Conservation (phyloP, 805 yeast genomes). For the Nakazawaea laoshanensis region DNA sequence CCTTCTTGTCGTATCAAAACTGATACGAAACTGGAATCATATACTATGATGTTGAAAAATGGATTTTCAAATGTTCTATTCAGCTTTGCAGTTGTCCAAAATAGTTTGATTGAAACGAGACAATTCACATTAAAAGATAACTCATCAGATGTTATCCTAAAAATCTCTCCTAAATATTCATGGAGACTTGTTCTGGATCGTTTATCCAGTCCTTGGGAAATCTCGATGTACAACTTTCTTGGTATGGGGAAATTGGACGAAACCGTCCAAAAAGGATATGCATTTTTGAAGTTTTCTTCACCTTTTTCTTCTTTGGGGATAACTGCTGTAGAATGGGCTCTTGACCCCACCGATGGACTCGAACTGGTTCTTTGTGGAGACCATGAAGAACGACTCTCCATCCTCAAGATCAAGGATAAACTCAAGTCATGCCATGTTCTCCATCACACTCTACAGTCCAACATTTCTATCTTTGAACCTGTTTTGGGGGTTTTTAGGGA, state of each 20-base stretch:
- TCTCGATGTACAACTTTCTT: constrained; percentile 2
- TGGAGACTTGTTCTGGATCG: constrained; percentile 4
- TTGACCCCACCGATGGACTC: neutral
- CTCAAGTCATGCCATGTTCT: neutral
- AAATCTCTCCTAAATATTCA: neutral
- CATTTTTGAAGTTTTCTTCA: neutral
- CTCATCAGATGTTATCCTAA: constrained; percentile 1
- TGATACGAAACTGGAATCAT: neutral
- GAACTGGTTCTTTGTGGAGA: constrained; percentile 7
- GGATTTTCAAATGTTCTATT: constrained; percentile 4
- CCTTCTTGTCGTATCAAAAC: constrained; percentile 1
- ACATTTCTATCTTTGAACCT: too few species aligned
- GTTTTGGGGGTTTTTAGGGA: too few species aligned
- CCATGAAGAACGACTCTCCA: constrained; percentile 1
- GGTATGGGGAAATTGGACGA: constrained; percentile 1
- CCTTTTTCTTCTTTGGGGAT: constrained; percentile 1
- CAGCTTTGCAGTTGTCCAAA: neutral
- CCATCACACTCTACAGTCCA: too few species aligned
- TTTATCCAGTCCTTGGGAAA: constrained; percentile 1
- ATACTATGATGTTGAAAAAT: neutral
- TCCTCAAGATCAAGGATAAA: constrained; percentile 1
- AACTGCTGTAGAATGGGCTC: neutral
- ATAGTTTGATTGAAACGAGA: constrained; percentile 1
- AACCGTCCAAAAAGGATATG: neutral
- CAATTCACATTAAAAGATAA: constrained; percentile 2